Base-by-base conservation (phyloP, 139 green algal species). In the Closterium sp. region DNA sequence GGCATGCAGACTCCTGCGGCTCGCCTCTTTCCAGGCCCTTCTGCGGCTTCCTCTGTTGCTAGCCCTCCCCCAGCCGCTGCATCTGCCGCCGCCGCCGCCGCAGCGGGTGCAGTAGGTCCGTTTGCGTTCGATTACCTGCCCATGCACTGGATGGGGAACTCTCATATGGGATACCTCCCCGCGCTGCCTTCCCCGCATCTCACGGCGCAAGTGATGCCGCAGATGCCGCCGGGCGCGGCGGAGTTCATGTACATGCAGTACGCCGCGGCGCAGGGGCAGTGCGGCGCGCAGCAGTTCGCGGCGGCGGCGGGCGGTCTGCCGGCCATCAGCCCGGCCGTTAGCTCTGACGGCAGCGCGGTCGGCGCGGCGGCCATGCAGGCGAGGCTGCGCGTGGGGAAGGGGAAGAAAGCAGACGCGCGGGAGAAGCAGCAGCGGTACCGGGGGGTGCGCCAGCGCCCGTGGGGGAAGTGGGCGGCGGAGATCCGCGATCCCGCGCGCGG, bases 401-500 rank as follows among this genome's bases (percentile, higher is more conserved):
- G 62, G 62, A 79, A 79, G 62, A 79, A 79, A 24, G 62, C 62
- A 2, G 62, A 79, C 62, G 62, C 62, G 62, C 24, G 27, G 62
- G 62, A 79, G 62, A 79, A 24, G 62, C 62, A 79, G 62, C 62
- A 79, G 17, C 62, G 62, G 62, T 99, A 98, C 91, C 95, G 98
- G 17, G 98, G 98, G 2, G 98, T 99, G 17, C 95, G 98, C 22
- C 98, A 99, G 93, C 95, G 98, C 28, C 98, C 98, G 22, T 99
- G 98, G 98, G 98, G 98, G 70, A 99, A 99, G 91, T 96, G 96
- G 97, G 98, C 98, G 9, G 98, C 98, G 19, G 98, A 99, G 95
- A 99, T 99, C 84, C 92, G 98, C 17, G 98, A 99, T 92, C 98
- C 98, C 0, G 98, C 96, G 10, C 95, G 97, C 1, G 97, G 98